A percentile compares a stretch with the other conserved stretches of the same genome.
Evolutionary conservation across 139 green algal species (phyloP).

Genomic region (Asterochloris erici): DNA sequence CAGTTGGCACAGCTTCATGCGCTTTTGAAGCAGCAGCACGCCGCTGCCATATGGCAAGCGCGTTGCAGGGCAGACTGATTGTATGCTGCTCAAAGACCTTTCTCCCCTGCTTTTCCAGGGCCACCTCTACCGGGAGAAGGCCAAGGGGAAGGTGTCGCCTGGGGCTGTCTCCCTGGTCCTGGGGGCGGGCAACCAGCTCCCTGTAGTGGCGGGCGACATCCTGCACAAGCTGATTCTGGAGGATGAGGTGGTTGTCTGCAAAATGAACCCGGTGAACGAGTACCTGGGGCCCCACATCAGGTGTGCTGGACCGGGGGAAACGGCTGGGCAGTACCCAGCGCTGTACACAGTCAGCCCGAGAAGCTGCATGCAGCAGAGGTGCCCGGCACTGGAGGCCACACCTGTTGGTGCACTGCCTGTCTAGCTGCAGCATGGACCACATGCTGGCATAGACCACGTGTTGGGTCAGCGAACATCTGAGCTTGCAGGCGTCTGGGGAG

Average conservation of each 20-base stretch:
- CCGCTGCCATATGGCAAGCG: no score
- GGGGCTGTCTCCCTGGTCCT: conserved; percentile 62
- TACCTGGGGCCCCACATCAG: conserved; percentile 57
- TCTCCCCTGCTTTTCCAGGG: conserved; percentile 15
- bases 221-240: conserved; percentile 66
- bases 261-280: conserved; percentile 82
- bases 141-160: conserved; percentile 6
- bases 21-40: no score
- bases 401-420: no score
- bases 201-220: conserved; percentile 50
- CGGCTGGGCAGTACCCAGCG: not conserved
- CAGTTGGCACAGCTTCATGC: no score
- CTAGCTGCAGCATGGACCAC: no score
- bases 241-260: conserved; percentile 68
- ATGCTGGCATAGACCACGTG: no score
- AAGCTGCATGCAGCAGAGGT: not conserved
- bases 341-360: not conserved
- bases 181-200: conserved; percentile 66
- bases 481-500: no score
- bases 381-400: no score
- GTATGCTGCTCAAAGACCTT: not conserved
- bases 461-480: no score
- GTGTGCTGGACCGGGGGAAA: not conserved
- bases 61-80: no score
- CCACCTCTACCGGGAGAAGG: conserved; percentile 36